Evolutionary conservation across 2,329 filamentous ascomycete genomes (phyloP).

Genomic region (Exophiala sp.): DNA sequence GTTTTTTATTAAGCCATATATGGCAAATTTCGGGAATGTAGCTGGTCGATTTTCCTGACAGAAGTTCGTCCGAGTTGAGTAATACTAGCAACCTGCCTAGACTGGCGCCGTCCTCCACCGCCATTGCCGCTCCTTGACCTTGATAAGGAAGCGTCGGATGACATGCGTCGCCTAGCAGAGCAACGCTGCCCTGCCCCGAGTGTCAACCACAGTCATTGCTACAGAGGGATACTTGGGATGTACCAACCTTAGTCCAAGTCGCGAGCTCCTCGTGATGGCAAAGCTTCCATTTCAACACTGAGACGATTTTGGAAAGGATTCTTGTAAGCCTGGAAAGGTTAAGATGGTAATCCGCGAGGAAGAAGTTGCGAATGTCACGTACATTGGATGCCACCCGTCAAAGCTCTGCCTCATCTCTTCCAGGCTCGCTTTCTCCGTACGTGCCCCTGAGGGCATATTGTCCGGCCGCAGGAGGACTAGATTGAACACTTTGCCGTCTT

Average conservation of each 20-base stretch:
- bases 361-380: neutral
- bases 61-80: neutral
- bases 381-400: slow-evolving; percentile 52
- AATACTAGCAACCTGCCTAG: slow-evolving; percentile 54
- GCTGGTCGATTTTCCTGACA: neutral
- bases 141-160: slow-evolving; percentile 65
- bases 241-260: slow-evolving; percentile 10
- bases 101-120: slow-evolving; percentile 32
- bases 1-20: no score
- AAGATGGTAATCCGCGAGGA: neutral
- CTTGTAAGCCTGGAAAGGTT: slow-evolving; percentile 5
- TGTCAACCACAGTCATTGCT: neutral
- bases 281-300: slow-evolving; percentile 19
- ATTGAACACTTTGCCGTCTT: slow-evolving; percentile 59
- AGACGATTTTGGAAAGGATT: slow-evolving; percentile 10
- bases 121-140: slow-evolving; percentile 34
- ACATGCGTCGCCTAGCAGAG: slow-evolving; percentile 61
- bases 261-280: slow-evolving; percentile 13
- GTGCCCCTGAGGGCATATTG: slow-evolving; percentile 54
- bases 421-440: slow-evolving; percentile 48
- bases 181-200: slow-evolving; percentile 36
- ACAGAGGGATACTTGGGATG: slow-evolving; percentile 22
- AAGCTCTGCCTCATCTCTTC: slow-evolving; percentile 54
- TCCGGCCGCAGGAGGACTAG: slow-evolving; percentile 65
- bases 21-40: neutral